Evolutionary conservation across 148 eudicot genomes (phyloP), one percentile per base, ranked within the genome.

Genomic region (Camellia granthamiana): DNA sequence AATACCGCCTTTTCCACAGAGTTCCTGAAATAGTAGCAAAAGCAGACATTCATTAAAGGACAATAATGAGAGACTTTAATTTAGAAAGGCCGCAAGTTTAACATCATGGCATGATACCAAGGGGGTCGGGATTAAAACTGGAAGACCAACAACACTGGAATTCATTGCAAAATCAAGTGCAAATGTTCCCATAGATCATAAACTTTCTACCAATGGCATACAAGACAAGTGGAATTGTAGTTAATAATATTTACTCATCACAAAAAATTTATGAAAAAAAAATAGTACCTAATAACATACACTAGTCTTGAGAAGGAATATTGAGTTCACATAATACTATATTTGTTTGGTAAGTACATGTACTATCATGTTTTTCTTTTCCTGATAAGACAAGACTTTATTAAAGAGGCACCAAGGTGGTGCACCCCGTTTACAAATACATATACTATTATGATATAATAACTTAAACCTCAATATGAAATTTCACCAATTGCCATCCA

Each of bases 1-100:
- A 69, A 94, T 74, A 66, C 98, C 97, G 78, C 94, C 98, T 84
- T 91, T 90, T 61, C 91, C 89, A 84, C 92, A 90, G 59, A 96
- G 79, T 83, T 92, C 98, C 99, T 96, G 89, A 83, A 88, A 82
- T 66, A 71, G 67, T 47, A 65, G 46, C 46, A 80, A 74, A 65
- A 61, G 44, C 41, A 54, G 4, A 51, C 46, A 54, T 47, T 11
- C 38, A 74, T 63, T 43, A 62, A 73, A 56, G 55, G 19, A 42
- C 41, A 62, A 7, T 18, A 19, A 55, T 4, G 47, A 77, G 56
- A 77, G 38, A 30, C 59, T 11, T 10, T 46, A 61, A 41, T 44
- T 75, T 6, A 13, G 1, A 62, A 12, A 43, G 56, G 7, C 30
- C 11, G 2, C 62, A 14, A 7, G 23, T 30, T 63, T 64, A 55